Evolutionary conservation across 495 filamentous ascomycete species (phyloP), one percentile per base, ranked within the genome.

Genomic region (Hypomontagnella submonticulosa): DNA sequence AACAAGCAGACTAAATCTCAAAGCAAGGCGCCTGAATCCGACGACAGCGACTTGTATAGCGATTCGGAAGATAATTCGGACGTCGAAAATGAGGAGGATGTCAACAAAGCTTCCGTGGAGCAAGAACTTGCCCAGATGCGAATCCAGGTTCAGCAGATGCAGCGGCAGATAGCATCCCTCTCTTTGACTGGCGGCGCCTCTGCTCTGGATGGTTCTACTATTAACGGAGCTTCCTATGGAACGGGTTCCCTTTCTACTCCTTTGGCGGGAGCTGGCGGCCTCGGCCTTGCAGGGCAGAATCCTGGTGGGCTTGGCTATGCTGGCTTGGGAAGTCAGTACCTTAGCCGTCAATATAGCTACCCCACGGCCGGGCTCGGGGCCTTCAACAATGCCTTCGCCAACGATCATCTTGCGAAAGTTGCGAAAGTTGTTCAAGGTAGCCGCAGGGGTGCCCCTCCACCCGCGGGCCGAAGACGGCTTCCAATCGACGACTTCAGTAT

Each of bases 21-120:
- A 20, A 37, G 10, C n/a, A 55, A 56, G 36, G 46, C 20, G 38
- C 78, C 78, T 0, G 80, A 78, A 30, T 79, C 70, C n/a, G 75
- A 76, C 36, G 64, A 73, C 1, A 68, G 72, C 50, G 76, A 75
- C 34, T 74, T 70, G 2, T 66, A 76, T 18, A 58, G 10, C 18
- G 73, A 66, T 4, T 51, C 34, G 7, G 66, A 51, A 27, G 58
- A 63, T 42, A 60, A 54, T 30, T 68, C 71, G 0, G 63, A 75
- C 23, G 51, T 58, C 3, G 68, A 73, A 4, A 44, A 55, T 12
- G 42, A 37, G 49, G 46, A 44, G 38, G 56, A 52, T 27, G 34
- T 7, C 51, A 67, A 44, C 48, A 70, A 51, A 52, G 67, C 41
- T 3, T 57, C 49, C 11, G n/a, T 74, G 23, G 53, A 65, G 11